Evolutionary conservation across 768 basidiomycete genomes (phyloP), one percentile per base, ranked within the genome.

Genomic region (Megacollybia marginata): DNA sequence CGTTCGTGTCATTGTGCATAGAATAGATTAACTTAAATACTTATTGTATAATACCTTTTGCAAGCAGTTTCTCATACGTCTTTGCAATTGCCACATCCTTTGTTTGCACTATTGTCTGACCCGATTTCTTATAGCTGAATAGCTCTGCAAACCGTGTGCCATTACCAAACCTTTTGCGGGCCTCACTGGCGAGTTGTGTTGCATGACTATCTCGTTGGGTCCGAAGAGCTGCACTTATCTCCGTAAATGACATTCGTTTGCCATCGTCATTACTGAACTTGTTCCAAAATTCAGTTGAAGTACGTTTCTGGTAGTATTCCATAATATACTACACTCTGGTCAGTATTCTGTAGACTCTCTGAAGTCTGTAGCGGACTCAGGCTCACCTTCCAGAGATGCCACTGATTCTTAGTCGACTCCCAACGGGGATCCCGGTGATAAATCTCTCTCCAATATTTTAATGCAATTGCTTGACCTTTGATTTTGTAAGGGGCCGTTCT

Each of bases 1-100:
- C 52, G 66, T 3, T 57, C 57, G 9, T 69, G 67, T 52, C 48
- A 53, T 12, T 68, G 66, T 54, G 52, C 62, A 40, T 65, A 53
- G 19, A 18, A 33, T 33, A 23, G 42, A 1, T 16, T 20, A 33
- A 15, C 8, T 45, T 28, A 16, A 28, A 9, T 48, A 49, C 11
- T 49, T 49, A n/a, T n/a, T n/a, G n/a, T n/a, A 5, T 12, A 31
- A 40, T 49, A 34, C 31, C 13, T 12, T 49, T n/a, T 43, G 5
- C 36, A 46, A 44, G 46, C 31, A 55, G 28, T 50, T 44, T 33
- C 11, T 35, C 36, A 43, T 52, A 53, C 5, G 34, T 31, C 5
- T 51, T 51, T 8, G 54, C 56, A 46, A 63, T 59, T 0, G 28
- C 13, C 20, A 46, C 47, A 1, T 34, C 19, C 19, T 58, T 54